Base-by-base conservation (phyloP, 345 rosid genomes). In the Eucalyptus rudis region DNA sequence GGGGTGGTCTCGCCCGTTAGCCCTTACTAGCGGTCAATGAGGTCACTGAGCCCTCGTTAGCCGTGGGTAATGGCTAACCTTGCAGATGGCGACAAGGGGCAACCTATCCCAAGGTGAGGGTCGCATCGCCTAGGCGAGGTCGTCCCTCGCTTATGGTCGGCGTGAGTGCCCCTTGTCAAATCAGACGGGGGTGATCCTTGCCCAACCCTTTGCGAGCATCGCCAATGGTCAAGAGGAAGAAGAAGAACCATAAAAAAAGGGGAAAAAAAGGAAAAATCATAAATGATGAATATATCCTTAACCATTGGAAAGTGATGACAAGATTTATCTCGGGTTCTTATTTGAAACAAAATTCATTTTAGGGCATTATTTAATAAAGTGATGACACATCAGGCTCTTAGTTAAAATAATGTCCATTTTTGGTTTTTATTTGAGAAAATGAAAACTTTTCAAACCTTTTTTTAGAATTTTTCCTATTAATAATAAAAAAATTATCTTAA, bases 1-100 rank as follows among this genome's bases (percentile, higher is more conserved):
- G 7, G 5, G 25, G 25, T 7, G 58, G 58, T 52, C 58, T 52
- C 0, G 10, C 25, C 1, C 1, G 1, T 0, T 19, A 0, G 4
- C 58, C 58, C 10, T 20, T 52, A 52, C 58, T 20, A 52, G 10
- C 4, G 1, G 2, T 19, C 10, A 7, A 19, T 0, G 0, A 7
- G 56, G 56, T 52, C 10, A 17, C 0, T 1, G 2, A 51, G 56
- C 10, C 24, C 24, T 52, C 0, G 0, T 0, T 3, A 1, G 24
- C 4, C 4, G 0, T 0, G 0, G 1, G 22, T 17, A 19, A 52
- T 19, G 22, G 4, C 10, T 52, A 20, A 52, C 24, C 58, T 19
- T 52, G 25, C 0, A 8, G 2, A 7, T 20, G 25, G 58, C 4
- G 2, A 3, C 4, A 8, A 52, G 25, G 56, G 10, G 2, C 0